phyloP scores from a whole-genome alignment of 164 flowering plant species.

The Hamamelis virginiana region DNA sequence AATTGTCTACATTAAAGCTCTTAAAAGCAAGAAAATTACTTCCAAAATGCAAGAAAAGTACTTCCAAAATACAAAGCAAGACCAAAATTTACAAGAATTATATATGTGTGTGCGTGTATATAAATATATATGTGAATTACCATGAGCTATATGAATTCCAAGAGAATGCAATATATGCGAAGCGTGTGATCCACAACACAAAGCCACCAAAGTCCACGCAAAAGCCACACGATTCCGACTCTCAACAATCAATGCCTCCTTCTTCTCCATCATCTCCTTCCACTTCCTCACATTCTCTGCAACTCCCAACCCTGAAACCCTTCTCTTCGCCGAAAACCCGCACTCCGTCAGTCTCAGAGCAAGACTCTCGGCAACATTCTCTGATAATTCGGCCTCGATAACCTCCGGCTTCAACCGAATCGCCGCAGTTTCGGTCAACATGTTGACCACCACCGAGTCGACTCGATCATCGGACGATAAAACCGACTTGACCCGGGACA shows the following conservation, averaged over 20 bases:
- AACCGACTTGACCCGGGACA: constrained; percentile 75
- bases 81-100: background rate
- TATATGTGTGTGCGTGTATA: background rate
- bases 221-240: constrained; percentile 68
- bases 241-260: constrained; percentile 58
- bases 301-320: constrained; percentile 63
- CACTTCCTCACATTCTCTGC: constrained; percentile 83
- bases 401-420: constrained; percentile 47
- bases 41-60: background rate
- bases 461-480: constrained; percentile 72
- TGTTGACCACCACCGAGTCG: constrained; percentile 82
- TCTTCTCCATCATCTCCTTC: constrained; percentile 80
- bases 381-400: constrained; percentile 17
- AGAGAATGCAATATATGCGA: constrained; percentile 82
- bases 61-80: background rate
- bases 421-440: constrained; percentile 89
- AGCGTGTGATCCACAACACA: constrained; percentile 88
- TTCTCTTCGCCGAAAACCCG: constrained; percentile 72
- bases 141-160: constrained; percentile 84
- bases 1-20: background rate
- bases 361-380: constrained; percentile 51
- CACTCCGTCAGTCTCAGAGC: constrained; percentile 68
- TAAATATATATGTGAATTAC: constrained; percentile 27
- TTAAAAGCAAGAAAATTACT: background rate
- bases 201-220: constrained; percentile 93